A percentile compares a stretch with the other conserved stretches of the same genome.
Evolutionary conservation across 345 rosid species (phyloP).

Genomic region (Brassica carinata): DNA sequence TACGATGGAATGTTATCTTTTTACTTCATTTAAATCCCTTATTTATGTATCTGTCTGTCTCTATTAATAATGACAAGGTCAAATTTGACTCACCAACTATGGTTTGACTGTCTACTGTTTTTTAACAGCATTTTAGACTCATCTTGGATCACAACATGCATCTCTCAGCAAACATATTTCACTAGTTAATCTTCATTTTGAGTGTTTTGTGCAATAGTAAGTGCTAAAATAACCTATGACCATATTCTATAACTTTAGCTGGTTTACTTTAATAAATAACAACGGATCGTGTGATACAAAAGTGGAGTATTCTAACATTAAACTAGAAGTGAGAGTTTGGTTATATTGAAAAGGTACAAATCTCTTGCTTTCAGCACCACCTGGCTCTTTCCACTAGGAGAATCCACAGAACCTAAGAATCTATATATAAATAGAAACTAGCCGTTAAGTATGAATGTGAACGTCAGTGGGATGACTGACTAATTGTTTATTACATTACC

Average conservation of each 20-base stretch:
- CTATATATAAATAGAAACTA: conserved; percentile 11
- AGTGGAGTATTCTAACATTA: background rate
- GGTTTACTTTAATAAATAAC: background rate
- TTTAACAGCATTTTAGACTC: background rate
- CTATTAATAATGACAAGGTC: background rate
- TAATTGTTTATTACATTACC: conserved; percentile 30
- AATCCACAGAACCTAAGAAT: conserved; percentile 16
- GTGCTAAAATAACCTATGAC: background rate
- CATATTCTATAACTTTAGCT: background rate
- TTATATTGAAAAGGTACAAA: conserved; percentile 27
- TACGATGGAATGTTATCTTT: background rate
- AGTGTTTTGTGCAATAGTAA: background rate
- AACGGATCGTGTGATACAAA: conserved; percentile 16
- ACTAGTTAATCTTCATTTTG: background rate
- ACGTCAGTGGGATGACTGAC: conserved; percentile 19
- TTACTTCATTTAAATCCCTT: conserved; percentile 20
- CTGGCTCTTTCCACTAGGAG: conserved; percentile 27
- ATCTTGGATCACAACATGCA: background rate
- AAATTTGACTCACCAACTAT: conserved; percentile 22
- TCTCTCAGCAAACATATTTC: background rate
- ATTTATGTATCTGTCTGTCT: background rate
- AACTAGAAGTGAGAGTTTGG: background rate
- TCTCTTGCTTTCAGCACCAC: conserved; percentile 42
- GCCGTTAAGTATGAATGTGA: conserved; percentile 37
- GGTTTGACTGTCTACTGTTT: conserved; percentile 26